These are phyloP conservation scores for Pseudonitzschia delicatissima DNA, from an alignment of 108 stramenopile species.

Conservation along the genomic window DNA sequence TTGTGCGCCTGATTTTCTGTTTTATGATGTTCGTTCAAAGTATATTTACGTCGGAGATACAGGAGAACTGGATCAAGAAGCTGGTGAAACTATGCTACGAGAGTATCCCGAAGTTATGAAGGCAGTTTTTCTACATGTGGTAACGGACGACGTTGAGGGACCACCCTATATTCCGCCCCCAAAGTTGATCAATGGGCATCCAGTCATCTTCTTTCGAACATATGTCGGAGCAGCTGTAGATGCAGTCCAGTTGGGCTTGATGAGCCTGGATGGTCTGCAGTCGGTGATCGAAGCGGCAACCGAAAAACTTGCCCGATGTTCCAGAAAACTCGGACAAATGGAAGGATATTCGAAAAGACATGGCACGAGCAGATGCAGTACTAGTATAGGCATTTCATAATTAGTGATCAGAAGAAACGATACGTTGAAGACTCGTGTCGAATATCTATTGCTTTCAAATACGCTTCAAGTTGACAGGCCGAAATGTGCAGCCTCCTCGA, in stretches of 20 bases:
- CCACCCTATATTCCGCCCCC: constrained; percentile 53
- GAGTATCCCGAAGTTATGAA: constrained; percentile 89
- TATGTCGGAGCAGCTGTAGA: constrained; percentile 91
- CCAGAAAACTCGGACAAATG: constrained; percentile 66
- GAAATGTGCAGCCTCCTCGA: no score
- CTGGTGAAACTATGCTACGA: constrained; percentile 86
- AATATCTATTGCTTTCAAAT: no score
- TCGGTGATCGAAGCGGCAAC: constrained; percentile 71
- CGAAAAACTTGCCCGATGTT: constrained; percentile 41
- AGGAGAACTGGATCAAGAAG: constrained; percentile 92
- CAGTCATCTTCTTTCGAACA: constrained; percentile 88
- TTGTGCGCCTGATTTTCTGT: constrained; percentile 8
- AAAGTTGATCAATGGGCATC: constrained; percentile 85
- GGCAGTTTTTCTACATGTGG: constrained; percentile 90
- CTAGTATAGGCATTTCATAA: no score
- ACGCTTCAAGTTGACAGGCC: no score
- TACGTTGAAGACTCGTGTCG: no score
- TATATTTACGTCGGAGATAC: constrained; percentile 95
- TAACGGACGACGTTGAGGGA: constrained; percentile 50
- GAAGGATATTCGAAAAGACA: constrained; percentile 62
- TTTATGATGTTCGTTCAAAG: no score
- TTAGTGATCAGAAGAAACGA: no score
- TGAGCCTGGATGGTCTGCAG: constrained; percentile 71
- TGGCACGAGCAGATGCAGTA: constrained; percentile 34
- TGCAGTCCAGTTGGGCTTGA: constrained; percentile 76